Evolutionary conservation across 495 filamentous ascomycete genomes (phyloP), one percentile per base, ranked within the genome.

Genomic region (Aspergillus sparsus): DNA sequence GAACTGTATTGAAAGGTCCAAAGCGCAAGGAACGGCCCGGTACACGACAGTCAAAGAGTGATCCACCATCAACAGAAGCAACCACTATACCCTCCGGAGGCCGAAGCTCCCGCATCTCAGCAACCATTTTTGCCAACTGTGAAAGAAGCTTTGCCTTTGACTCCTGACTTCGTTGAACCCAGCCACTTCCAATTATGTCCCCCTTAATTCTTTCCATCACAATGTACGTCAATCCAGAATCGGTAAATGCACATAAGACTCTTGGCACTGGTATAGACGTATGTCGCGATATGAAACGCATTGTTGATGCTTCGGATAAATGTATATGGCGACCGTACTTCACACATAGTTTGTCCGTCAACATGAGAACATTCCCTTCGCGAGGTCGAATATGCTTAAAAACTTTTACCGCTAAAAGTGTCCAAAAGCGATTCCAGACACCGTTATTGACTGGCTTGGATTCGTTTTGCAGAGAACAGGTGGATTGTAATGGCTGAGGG

Each of bases 361-460:
- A 16, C 8, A 46, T 15, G 13, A 46, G 15, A 8, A 46, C 42
- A 8, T 31, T 46, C 36, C 10, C 52, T 35, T 37, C 37, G 27
- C 18, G 49, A 15, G 41, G 55, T 50, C 46, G n/a, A 16, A 46
- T 8, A 15, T 16, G n/a, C 42, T 46, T 50, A 7, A 31, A 52
- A 39, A 36, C 9, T 47, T 15, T 18, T 15, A 47, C 27, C 44
- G 49, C 49, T 36, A 50, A 31, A 32, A 46, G 49, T 13, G 49
- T 53, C 55, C 35, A 13, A n/a, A 57, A 57, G 64, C 69, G 53
- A 53, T 55, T 55, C 21, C 7, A 7, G 12, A 42, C 18, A 16
- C 12, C 16, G 21, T 39, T 53, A 16, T 53, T 39, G 32, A 53
- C 21, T 27, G 21, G 21, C 21, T 27, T 27, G 21, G 21, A 27